Percentiles rank a stretch among this genome's conserved stretches.
phyloP scores from a whole-genome alignment of 768 basidiomycete genomes.

The Pulveroboletus sp. region DNA sequence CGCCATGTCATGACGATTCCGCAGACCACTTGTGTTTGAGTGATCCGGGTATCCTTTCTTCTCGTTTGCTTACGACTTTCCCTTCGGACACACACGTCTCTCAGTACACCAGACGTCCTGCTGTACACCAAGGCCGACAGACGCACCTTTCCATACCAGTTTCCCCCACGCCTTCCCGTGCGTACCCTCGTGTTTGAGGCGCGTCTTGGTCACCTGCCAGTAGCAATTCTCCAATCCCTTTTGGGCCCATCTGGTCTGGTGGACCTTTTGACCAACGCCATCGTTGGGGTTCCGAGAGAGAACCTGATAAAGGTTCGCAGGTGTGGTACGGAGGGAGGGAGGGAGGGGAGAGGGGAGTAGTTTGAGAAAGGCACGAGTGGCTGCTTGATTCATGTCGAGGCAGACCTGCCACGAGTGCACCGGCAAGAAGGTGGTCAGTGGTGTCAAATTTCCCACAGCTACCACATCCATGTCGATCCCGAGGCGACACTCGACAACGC shows the following conservation, averaged over 20 bases:
- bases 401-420: neutral
- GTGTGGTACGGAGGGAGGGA: slow-evolving; percentile 50
- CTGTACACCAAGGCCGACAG: neutral
- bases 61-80: slow-evolving; percentile 50
- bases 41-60: slow-evolving; percentile 63
- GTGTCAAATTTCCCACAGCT: slow-evolving; percentile 11
- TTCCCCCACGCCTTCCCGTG: slow-evolving; percentile 85
- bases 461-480: slow-evolving; percentile 4
- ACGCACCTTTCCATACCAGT: slow-evolving; percentile 73
- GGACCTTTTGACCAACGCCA: slow-evolving; percentile 61
- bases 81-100: slow-evolving; percentile 35
- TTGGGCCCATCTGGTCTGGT: slow-evolving; percentile 68
- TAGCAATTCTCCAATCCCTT: slow-evolving; percentile 66
- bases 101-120: slow-evolving; percentile 6
- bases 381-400: slow-evolving; percentile 20
- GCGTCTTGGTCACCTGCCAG: slow-evolving; percentile 70
- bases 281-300: slow-evolving; percentile 64
- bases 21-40: slow-evolving; percentile 73
- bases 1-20: slow-evolving; percentile 38
- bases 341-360: slow-evolving; percentile 57
- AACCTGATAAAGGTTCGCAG: slow-evolving; percentile 67
- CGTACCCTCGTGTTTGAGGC: slow-evolving; percentile 65
- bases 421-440: too few relatives aligned
- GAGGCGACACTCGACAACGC: neutral
- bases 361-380: slow-evolving; percentile 40